Evolutionary conservation across 768 basidiomycete genomes (phyloP).

Genomic region (Pilatotrama ljubarskyi): DNA sequence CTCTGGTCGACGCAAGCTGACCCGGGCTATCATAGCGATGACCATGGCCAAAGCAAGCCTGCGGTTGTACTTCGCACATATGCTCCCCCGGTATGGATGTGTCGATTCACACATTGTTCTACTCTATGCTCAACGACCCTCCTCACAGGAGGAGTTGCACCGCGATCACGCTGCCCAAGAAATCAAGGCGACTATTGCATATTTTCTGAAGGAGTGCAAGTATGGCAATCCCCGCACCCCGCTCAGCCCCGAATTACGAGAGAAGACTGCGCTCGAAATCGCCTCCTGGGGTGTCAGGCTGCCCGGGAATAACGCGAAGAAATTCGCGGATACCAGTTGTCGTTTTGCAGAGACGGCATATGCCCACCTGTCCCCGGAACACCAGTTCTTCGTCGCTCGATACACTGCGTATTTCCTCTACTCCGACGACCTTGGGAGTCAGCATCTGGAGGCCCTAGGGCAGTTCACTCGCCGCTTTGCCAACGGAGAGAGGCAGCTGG

Average conservation of each 20-base stretch:
- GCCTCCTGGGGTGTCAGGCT: neutral
- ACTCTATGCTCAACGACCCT: too few relatives aligned
- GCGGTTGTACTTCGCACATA: too few relatives aligned
- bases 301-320: neutral
- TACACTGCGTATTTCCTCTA: slow-evolving; percentile 40
- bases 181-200: neutral
- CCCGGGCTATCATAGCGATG: too few relatives aligned
- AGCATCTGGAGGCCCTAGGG: neutral
- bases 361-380: slow-evolving; percentile 2
- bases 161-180: neutral
- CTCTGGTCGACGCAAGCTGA: too few relatives aligned
- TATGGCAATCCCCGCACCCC: neutral
- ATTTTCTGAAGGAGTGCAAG: neutral
- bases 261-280: neutral
- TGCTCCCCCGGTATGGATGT: too few relatives aligned
- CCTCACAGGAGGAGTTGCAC: too few relatives aligned
- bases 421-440: slow-evolving; percentile 5
- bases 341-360: slow-evolving; percentile 8
- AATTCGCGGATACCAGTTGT: slow-evolving; percentile 1
- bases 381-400: slow-evolving; percentile 37
- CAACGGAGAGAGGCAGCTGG: neutral
- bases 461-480: slow-evolving; percentile 5
- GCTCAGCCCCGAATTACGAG: neutral
- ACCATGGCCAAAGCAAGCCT: too few relatives aligned
- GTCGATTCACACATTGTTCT: too few relatives aligned